Base-by-base conservation (phyloP, 2,329 filamentous ascomycete species). In the Apiospora saccharicola region DNA sequence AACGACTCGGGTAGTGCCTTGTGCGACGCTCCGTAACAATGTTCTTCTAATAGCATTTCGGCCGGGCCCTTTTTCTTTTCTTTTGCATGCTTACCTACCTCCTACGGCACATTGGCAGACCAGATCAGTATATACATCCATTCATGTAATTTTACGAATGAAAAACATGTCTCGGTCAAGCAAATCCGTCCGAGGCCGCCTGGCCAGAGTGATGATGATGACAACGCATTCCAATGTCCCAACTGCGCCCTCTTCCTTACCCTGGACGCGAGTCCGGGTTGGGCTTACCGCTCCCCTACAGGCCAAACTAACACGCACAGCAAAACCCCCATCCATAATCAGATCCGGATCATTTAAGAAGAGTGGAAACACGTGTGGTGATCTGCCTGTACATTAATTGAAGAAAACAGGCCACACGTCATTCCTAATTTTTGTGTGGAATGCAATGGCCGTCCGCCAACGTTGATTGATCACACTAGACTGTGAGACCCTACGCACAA, bases 321-420 rank as follows among this genome's bases (percentile, higher is more conserved):
- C 49, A 30, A 30, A 30, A 61, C 37, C 53, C 53, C 53, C 26
- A 37, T 22, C 53, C 19, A 61, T 37, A 37, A 61, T 34, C 51
- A 57, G 57, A 37, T 64, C 22, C 57, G 34, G 57, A 64, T 64
- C 57, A 64, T 64, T 41, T 64, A 19, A 64, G 57, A 41, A 64
- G 30, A 64, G 57, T 64, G 57, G 57, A 41, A 64, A 64, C 34
- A 12, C 26, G 22, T 37, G n/a, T 41, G 57, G 57, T n/a, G 57
- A 41, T 64, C 57, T 64, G 53, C 26, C 26, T 34, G 30, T 57
- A 37, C 53, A 57, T 57, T 10, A 57, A n/a, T 41, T 41, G 34
- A 64, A 41, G 57, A 12, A 64, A 41, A 13, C 22, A n/a, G 57
- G 57, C 57, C 57, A 64, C 57, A 64, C 57, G 57, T 64, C 57